A percentile compares a stretch with the other conserved stretches of the same genome.
phyloP scores from a whole-genome alignment of 768 basidiomycete genomes.

The Scleroderma bovista region DNA sequence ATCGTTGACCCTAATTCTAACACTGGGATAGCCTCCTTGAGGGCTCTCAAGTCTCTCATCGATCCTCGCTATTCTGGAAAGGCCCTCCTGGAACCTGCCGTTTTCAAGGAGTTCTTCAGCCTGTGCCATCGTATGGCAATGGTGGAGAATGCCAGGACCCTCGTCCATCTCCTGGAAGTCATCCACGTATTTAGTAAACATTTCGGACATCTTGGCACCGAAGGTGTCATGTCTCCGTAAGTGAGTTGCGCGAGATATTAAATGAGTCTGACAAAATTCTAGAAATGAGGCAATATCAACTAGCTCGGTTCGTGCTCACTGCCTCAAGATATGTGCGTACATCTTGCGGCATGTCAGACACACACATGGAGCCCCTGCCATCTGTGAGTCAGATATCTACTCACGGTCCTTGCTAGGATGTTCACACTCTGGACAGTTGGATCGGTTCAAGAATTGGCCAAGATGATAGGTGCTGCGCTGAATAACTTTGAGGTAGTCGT shows the following conservation, averaged over 20 bases:
- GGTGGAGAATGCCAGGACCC: slow-evolving; percentile 71
- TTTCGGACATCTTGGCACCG: slow-evolving; percentile 26
- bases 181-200: slow-evolving; percentile 50
- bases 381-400: slow-evolving; percentile 39
- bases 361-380: slow-evolving; percentile 42
- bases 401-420: slow-evolving; percentile 7
- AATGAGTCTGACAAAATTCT: slow-evolving; percentile 1
- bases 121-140: slow-evolving; percentile 87
- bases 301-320: slow-evolving; percentile 48
- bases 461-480: slow-evolving; percentile 61
- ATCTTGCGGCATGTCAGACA: slow-evolving; percentile 70
- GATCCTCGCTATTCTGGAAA: slow-evolving; percentile 74
- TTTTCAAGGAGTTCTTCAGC: slow-evolving; percentile 87
- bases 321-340: slow-evolving; percentile 78
- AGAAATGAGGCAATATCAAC: slow-evolving; percentile 29
- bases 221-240: slow-evolving; percentile 17
- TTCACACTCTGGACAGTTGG: slow-evolving; percentile 38
- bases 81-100: slow-evolving; percentile 71
- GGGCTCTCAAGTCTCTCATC: slow-evolving; percentile 77
- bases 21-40: slow-evolving; percentile 57
- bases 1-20: slow-evolving; percentile 37
- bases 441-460: slow-evolving; percentile 48
- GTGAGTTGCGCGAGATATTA: not conserved
- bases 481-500: slow-evolving; percentile 56
- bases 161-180: slow-evolving; percentile 67